These are phyloP conservation scores for Tricholoma terreum DNA, from an alignment of 768 basidiomycete species.

Conservation along the genomic window DNA sequence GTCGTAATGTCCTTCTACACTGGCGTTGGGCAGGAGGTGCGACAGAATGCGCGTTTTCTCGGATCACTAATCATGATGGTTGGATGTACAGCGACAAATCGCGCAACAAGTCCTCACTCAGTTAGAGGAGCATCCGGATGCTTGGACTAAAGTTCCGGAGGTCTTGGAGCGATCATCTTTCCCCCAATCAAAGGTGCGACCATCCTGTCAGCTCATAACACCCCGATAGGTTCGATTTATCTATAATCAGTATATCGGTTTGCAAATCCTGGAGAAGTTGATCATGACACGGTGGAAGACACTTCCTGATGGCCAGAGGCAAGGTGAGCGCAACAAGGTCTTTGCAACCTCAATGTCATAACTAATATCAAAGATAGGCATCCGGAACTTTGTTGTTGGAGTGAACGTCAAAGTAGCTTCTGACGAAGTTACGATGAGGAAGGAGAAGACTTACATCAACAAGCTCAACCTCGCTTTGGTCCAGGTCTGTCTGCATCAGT, in stretches of 20 bases:
- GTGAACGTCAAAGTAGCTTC: slow-evolving; percentile 91
- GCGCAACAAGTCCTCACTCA: slow-evolving; percentile 94
- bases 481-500: slow-evolving; percentile 52
- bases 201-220: slow-evolving; percentile 2
- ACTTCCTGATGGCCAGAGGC: slow-evolving; percentile 88
- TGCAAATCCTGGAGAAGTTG: slow-evolving; percentile 95
- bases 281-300: slow-evolving; percentile 96
- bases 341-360: not conserved
- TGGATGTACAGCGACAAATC: slow-evolving; percentile 73
- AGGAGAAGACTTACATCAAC: slow-evolving; percentile 92
- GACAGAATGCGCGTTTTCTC: slow-evolving; percentile 19
- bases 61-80: slow-evolving; percentile 24
- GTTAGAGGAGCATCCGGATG: slow-evolving; percentile 93
- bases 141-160: slow-evolving; percentile 96
- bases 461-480: slow-evolving; percentile 97
- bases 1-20: slow-evolving; percentile 6
- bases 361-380: slow-evolving; percentile 48
- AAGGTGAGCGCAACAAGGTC: slow-evolving; percentile 47
- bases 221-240: slow-evolving; percentile 11
- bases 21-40: slow-evolving; percentile 69
- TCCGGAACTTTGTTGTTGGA: slow-evolving; percentile 94
- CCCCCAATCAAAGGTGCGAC: slow-evolving; percentile 77
- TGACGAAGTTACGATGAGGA: slow-evolving; percentile 82
- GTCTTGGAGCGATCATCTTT: slow-evolving; percentile 84
- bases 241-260: slow-evolving; percentile 79